Percentiles rank a stretch among this genome's conserved stretches.
phyloP scores from a whole-genome alignment of 495 filamentous ascomycete genomes.

The Podospora fimiseda region DNA sequence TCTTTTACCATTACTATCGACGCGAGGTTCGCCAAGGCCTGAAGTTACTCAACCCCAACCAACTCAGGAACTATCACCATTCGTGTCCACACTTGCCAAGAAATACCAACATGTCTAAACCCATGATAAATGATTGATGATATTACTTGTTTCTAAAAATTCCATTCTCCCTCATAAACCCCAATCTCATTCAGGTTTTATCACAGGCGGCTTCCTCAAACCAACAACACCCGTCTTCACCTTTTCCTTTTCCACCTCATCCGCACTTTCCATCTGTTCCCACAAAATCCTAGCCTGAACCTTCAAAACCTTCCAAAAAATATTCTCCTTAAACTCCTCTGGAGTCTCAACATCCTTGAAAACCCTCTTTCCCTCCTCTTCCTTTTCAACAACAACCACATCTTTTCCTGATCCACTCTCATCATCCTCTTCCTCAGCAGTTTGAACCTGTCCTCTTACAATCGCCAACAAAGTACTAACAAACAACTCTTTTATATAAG shows the following conservation, averaged over 20 bases:
- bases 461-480: slow-evolving; percentile 33
- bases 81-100: too few species aligned
- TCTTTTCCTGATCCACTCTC: slow-evolving; percentile 1
- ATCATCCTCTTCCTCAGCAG: slow-evolving; percentile 6
- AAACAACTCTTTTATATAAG: slow-evolving; percentile 53
- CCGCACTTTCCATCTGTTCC: slow-evolving; percentile 11
- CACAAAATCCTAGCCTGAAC: slow-evolving; percentile 3
- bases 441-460: background rate
- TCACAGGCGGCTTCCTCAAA: too few species aligned
- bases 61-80: too few species aligned
- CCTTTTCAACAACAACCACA: background rate
- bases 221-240: too few species aligned
- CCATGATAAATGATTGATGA: too few species aligned
- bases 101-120: too few species aligned
- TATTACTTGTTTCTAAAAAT: too few species aligned
- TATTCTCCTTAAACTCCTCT: background rate
- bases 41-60: too few species aligned
- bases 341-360: background rate
- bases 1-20: too few species aligned
- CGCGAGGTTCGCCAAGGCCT: too few species aligned
- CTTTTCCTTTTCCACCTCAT: slow-evolving; percentile 15
- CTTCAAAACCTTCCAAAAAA: background rate
- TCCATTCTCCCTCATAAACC: too few species aligned
- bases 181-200: too few species aligned
- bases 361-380: background rate